These are phyloP conservation scores for Rhodotorula diobovata DNA, from an alignment of 768 basidiomycete genomes.

Conservation along the genomic window DNA sequence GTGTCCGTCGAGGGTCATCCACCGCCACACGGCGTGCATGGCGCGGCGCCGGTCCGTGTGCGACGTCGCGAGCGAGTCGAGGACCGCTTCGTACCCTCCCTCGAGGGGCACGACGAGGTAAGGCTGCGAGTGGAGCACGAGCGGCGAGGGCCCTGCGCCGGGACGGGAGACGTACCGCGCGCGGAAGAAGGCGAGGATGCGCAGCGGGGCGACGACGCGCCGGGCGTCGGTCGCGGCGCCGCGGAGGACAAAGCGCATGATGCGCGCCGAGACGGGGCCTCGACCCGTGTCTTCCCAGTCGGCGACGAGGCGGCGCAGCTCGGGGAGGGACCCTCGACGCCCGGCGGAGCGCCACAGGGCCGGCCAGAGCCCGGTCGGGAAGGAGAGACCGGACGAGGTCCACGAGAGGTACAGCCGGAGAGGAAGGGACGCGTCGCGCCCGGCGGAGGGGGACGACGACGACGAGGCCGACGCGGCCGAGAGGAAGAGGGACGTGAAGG, in stretches of 20 bases:
- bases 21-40: neutral
- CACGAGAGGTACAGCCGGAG: constrained; percentile 25
- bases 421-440: constrained; percentile 1
- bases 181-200: constrained; percentile 14
- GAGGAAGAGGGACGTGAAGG: constrained; percentile 20
- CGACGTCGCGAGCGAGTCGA: constrained; percentile 11
- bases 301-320: constrained; percentile 12
- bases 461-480: neutral
- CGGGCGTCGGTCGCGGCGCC: neutral
- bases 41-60: neutral
- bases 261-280: neutral
- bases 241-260: constrained; percentile 13
- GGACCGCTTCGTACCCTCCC: constrained; percentile 10
- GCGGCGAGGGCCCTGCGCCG: neutral
- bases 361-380: constrained; percentile 25
- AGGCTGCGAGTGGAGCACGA: neutral
- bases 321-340: neutral
- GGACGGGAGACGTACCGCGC: constrained; percentile 10
- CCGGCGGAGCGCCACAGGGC: constrained; percentile 12
- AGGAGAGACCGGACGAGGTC: constrained; percentile 27
- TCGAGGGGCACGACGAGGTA: constrained; percentile 17
- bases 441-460: neutral
- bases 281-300: constrained; percentile 34
- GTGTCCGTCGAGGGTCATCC: constrained; percentile 16
- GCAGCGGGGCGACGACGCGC: constrained; percentile 5